Base-by-base conservation (phyloP, 1,139 yeast genomes). In the Hemisphaericaspora xylanilytica region DNA sequence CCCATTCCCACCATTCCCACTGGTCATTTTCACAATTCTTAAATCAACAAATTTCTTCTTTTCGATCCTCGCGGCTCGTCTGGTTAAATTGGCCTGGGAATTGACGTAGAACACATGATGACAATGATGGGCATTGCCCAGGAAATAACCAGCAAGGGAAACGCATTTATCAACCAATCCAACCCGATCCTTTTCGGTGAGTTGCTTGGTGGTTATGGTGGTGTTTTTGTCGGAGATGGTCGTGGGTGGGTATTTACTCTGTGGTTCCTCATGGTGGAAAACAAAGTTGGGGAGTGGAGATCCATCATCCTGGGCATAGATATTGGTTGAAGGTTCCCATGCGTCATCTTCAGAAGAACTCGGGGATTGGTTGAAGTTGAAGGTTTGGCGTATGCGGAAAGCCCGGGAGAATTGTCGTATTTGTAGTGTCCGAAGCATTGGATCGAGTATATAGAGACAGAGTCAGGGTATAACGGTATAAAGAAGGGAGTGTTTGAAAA, bases 1-100 rank as follows among this genome's bases (percentile, higher is more conserved):
- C 5, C 98, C 98, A 56, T 82, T 74, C 1, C 98, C 98, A 21
- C 98, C 98, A 35, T 67, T 70, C 0, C 98, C 98, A 32, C 95
- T 80, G 9, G 64, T 63, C n/a, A 86, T 67, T 40, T 78, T 74
- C 5, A 89, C 71, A 12, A 88, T 72, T 48, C 80, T 73, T n/a
- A 86, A 61, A 57, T 88, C 96, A 18, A 67, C 62, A 48, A 71
- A 71, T 26, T 73, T 67, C 29, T 69, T 53, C 39, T 63, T 67
- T 41, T 70, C 76, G 2, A 67, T 58, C 39, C 57, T 57, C 36
- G 61, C 61, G 3, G 68, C 74, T 41, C 61, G 63, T 33, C 52
- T 51, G 18, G 58, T 36, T 15, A 38, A 34, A 9, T 32, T 34
- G 7, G 29, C 29, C 9, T 35, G 36, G 6, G 41, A 24, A 17